Evolutionary conservation across 306 rosid species (phyloP), one percentile per base, ranked within the genome.

Genomic region (Ochetophila trinervis): DNA sequence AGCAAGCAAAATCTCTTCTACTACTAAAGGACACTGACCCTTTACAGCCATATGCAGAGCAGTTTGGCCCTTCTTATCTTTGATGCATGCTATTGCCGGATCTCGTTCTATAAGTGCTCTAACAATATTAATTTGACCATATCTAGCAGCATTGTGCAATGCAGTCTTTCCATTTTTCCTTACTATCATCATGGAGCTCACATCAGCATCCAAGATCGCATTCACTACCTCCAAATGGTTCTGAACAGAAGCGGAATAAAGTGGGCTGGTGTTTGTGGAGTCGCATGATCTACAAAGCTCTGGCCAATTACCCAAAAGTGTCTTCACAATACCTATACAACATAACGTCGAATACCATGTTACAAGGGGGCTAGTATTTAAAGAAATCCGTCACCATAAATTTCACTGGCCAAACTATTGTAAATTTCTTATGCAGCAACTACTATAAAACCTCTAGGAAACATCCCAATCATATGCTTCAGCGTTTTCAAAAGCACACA

Each of bases 1-100:
- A 45, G 84, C 86, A 32, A 22, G 80, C 60, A 93, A 69, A 53
- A 89, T 76, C 73, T 90, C 99, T 67, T 93, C 96, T 19, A 90
- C 97, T 4, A 82, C 86, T 20, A 24, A 63, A 40, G 82, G 70
- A 66, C 84, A 65, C 80, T 86, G 86, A 58, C 97, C 99, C 78
- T 93, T 93, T 8, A 86, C 97, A 42, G 99, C 94, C 99, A 93
- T 93, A 72, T 93, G 99, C 34, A 93, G 86, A 15, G 96, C 97
- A 57, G 99, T 93, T 80, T 93, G 99, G 59, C 90, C 90, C 56
- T 93, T 93, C 70, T 87, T 93, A 73, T 93, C 99, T 70, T 93
- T 93, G 78, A 93, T 78, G 53, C 82, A 61, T 23, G 87, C 88
- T 57, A 93, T 84, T 67, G 78, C 93, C 10, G 76, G 76, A 75